Base-by-base conservation (phyloP, 164 flowering plant genomes). In the Stephania cephalantha region DNA sequence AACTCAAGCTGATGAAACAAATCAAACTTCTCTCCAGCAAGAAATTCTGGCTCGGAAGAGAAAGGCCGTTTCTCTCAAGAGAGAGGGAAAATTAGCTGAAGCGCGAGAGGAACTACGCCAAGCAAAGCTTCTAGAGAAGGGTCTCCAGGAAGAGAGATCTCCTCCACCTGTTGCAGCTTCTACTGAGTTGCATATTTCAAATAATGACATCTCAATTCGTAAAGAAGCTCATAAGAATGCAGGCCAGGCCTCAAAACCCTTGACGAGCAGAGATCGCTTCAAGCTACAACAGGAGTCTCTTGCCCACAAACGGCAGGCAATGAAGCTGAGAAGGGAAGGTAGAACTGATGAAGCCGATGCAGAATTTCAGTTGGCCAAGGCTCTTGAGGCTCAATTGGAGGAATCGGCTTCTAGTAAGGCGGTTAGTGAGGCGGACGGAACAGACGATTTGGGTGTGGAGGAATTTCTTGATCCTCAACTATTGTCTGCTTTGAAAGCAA, bases 401-500 rank as follows among this genome's bases (percentile, higher is more conserved):
- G 90, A 88, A 73, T 75, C 69, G 61, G 73, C 79, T 78, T 67
- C 81, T 48, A 71, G 46, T 15, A 77, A 77, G 53, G 46, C 84
- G 70, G 61, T 50, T 1, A 71, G 58, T 53, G 82, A 72, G 44
- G 71, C 77, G 46, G 87, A 80, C 73, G 72, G 79, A 53, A 79
- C 50, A 10, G 90, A 84, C 76, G 88, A 85, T 83, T 85, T 84
- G 25, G 76, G 74, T 7, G 83, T 95, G 67, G 99, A 90, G 80
- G 93, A 88, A 83, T 81, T 95, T 81, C 93, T 95, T 10, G 99
- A 95, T 86, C 98, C 98, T 79, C 94, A 93, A 70, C 90, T 95
- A 69, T 66, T 95, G 68, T 88, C 98, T 69, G 93, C 96, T n/a
- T 78, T 93, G 58, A 89, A 84, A 82, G 90, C 90, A 22, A 84